Evolutionary conservation across 2,329 filamentous ascomycete species (phyloP).

Genomic region (Pyrenophora seminiperda): DNA sequence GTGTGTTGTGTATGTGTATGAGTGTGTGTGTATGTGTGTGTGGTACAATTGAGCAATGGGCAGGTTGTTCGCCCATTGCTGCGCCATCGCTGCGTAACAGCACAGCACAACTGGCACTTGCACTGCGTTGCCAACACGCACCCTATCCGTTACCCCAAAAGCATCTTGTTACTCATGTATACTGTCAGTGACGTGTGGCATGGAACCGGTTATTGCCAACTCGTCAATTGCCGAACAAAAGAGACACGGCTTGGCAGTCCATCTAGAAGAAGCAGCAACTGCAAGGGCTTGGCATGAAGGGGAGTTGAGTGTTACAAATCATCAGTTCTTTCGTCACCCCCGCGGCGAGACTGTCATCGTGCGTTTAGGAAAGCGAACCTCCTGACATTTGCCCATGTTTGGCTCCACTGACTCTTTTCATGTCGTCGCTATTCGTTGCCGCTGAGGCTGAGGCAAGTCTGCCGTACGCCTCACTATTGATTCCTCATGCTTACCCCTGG

Average conservation of each 20-base stretch:
- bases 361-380: slow-evolving; percentile 5
- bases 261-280: not conserved
- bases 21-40: too few relatives aligned
- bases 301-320: not conserved
- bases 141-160: slow-evolving; percentile 17
- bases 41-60: slow-evolving; percentile 13
- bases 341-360: slow-evolving; percentile 4
- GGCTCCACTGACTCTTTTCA: not conserved
- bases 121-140: slow-evolving; percentile 29
- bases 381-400: not conserved
- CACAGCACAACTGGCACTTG: too few relatives aligned
- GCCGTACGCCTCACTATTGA: slow-evolving; percentile 15
- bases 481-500: slow-evolving; percentile 5
- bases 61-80: slow-evolving; percentile 18
- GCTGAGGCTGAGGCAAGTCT: slow-evolving; percentile 3
- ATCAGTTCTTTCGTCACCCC: not conserved
- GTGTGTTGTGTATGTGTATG: too few relatives aligned
- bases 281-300: not conserved
- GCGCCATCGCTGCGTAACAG: too few relatives aligned
- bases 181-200: too few relatives aligned
- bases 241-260: not conserved
- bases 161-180: slow-evolving; percentile 7
- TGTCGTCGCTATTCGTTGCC: slow-evolving; percentile 4
- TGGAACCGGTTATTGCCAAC: too few relatives aligned
- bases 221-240: too few relatives aligned